Percentiles rank a stretch among this genome's conserved stretches.
Conservation (phyloP, 2,329 filamentous ascomycete genomes). For the Huntiella bhutanensis region DNA sequence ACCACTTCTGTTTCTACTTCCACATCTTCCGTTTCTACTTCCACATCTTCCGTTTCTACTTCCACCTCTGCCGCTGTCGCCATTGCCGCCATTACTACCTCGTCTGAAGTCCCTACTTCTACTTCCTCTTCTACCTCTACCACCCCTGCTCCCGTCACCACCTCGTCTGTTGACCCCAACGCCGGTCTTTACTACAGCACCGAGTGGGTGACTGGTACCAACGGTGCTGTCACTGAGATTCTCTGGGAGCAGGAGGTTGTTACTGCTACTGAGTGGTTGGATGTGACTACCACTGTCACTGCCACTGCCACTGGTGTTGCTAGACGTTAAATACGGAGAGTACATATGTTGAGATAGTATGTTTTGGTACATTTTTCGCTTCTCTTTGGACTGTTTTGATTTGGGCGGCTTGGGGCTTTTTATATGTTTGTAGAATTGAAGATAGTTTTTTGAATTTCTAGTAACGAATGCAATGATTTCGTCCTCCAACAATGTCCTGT, state of each 20-base stretch:
- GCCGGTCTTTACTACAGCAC: conserved; percentile 26
- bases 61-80: conserved; percentile 10
- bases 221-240: conserved; percentile 33
- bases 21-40: conserved; percentile 6
- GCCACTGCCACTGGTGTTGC: not conserved
- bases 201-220: conserved; percentile 28
- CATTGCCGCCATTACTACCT: not conserved
- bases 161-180: conserved; percentile 18
- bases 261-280: conserved; percentile 29
- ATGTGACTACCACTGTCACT: conserved; percentile 24
- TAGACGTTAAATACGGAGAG: not conserved
- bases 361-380: not conserved
- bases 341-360: not conserved
- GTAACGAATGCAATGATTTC: too few species aligned
- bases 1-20: conserved; percentile 7
- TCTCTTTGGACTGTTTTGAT: too few species aligned
- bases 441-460: too few species aligned
- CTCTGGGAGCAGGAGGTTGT: conserved; percentile 36
- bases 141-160: conserved; percentile 7
- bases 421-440: too few species aligned
- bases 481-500: too few species aligned
- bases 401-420: too few species aligned
- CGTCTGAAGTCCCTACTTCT: not conserved
- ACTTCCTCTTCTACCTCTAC: conserved; percentile 4
- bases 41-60: conserved; percentile 6